A percentile compares a stretch with the other conserved stretches of the same genome.
phyloP scores from a whole-genome alignment of 2,329 filamentous ascomycete genomes.

The Neonectria ditissima region DNA sequence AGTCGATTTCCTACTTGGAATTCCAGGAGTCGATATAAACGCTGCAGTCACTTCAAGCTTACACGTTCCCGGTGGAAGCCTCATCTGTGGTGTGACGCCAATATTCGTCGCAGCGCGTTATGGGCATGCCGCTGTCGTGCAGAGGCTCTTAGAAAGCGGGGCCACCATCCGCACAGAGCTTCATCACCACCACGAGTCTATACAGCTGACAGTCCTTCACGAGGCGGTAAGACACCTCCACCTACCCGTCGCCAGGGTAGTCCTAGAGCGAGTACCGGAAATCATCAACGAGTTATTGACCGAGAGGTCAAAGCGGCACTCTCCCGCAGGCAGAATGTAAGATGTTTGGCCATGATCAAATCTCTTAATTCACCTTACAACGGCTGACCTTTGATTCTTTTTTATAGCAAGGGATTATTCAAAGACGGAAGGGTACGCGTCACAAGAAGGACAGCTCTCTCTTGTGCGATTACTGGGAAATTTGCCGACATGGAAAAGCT shows the following conservation, averaged over 20 bases:
- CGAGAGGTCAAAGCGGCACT: not conserved
- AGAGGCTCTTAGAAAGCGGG: not conserved
- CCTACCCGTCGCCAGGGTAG: not conserved
- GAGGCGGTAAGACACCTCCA: no score
- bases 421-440: not conserved
- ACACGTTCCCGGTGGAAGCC: accelerated
- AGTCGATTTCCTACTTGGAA: not conserved
- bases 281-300: not conserved
- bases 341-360: not conserved
- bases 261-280: not conserved
- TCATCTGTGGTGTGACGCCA: not conserved
- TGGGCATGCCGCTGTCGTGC: not conserved
- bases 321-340: not conserved
- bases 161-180: not conserved
- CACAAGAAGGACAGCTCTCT: constrained; percentile 3
- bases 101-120: not conserved
- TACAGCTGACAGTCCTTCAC: not conserved
- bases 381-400: not conserved
- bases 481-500: not conserved
- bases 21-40: not conserved
- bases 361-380: not conserved
- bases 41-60: not conserved
- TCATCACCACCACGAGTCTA: not conserved
- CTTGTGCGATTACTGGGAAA: not conserved
- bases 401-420: no score